Evolutionary conservation across 257 asterid genomes (phyloP), one percentile per base, ranked within the genome.

Genomic region (Plantago major): DNA sequence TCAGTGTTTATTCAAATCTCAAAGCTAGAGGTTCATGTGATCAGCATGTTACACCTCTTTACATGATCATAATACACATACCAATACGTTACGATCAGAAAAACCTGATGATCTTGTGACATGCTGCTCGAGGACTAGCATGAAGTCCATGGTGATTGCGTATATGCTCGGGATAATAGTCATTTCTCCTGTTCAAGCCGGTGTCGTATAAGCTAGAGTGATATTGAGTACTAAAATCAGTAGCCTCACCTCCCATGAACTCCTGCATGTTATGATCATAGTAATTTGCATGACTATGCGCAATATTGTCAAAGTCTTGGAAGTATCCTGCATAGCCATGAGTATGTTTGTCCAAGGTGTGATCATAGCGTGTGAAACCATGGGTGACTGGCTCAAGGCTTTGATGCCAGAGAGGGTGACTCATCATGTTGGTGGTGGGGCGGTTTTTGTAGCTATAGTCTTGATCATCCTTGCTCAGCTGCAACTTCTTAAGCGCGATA

Each of bases 381-480:
- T 22, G 58, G 58, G 42, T 4, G 17, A 1, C 40, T 53, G 13
- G 19, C 10, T 52, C 57, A 52, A 52, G 26, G 38, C 26, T 52
- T 9, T 52, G 57, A 52, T 52, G 11, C 37, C 26, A 18, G 57
- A 30, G 37, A 15, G 11, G 58, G 28, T 53, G 42, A 53, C 19
- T 53, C 58, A 53, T 11, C 17, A 53, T 53, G 42, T 53, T n/a
- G 17, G 33, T 53, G 16, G 42, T 28, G 11, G 58, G 40, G 58
- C 14, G 58, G 33, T 53, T 40, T 17, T 53, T 15, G 11, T 26
- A 11, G 33, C 33, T 16, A 26, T 14, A 19, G 0, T 26, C 40
- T 4, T 33, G 40, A 33, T 33, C 58, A 26, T 53, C 58, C 58
- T 53, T 53, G 58, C 58, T 53, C 58, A 53, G 58, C 58, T 53